A percentile compares a stretch with the other conserved stretches of the same genome.
phyloP scores from a whole-genome alignment of 495 filamentous ascomycete species.

The Elaphomyces granulatus region DNA sequence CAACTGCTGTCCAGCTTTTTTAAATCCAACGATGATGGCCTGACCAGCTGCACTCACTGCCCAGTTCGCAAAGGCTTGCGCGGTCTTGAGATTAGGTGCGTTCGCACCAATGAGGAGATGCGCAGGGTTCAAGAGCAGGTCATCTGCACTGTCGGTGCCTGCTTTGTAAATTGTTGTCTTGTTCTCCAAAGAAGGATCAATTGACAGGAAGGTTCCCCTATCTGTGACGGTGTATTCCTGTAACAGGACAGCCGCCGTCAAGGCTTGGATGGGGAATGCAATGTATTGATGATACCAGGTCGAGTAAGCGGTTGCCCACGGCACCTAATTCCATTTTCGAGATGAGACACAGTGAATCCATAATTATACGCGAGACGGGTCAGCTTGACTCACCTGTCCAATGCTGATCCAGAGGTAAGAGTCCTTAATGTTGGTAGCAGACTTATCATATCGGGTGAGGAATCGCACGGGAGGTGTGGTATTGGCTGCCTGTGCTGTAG shows the following conservation, averaged over 20 bases:
- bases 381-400: slow-evolving; percentile 26
- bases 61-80: slow-evolving; percentile 23
- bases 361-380: too few relatives aligned
- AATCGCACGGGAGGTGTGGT: slow-evolving; percentile 18
- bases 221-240: slow-evolving; percentile 32
- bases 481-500: slow-evolving; percentile 11
- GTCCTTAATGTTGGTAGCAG: slow-evolving; percentile 35
- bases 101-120: slow-evolving; percentile 22
- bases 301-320: slow-evolving; percentile 27
- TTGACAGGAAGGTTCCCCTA: slow-evolving; percentile 24
- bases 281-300: slow-evolving; percentile 35
- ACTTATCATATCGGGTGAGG: slow-evolving; percentile 30
- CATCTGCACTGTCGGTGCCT: slow-evolving; percentile 15
- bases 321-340: slow-evolving; percentile 13
- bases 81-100: slow-evolving; percentile 15
- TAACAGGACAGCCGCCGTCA: slow-evolving; percentile 21
- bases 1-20: slow-evolving; percentile 15
- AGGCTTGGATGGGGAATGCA: slow-evolving; percentile 28
- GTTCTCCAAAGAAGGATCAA: slow-evolving; percentile 13
- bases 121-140: slow-evolving; percentile 25
- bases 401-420: slow-evolving; percentile 28
- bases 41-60: slow-evolving; percentile 20
- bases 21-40: slow-evolving; percentile 17
- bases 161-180: slow-evolving; percentile 22
- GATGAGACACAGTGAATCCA: too few relatives aligned